Evolutionary conservation across 2,329 filamentous ascomycete genomes (phyloP).

Genomic region (Chrysoporthe deuterocubensis): DNA sequence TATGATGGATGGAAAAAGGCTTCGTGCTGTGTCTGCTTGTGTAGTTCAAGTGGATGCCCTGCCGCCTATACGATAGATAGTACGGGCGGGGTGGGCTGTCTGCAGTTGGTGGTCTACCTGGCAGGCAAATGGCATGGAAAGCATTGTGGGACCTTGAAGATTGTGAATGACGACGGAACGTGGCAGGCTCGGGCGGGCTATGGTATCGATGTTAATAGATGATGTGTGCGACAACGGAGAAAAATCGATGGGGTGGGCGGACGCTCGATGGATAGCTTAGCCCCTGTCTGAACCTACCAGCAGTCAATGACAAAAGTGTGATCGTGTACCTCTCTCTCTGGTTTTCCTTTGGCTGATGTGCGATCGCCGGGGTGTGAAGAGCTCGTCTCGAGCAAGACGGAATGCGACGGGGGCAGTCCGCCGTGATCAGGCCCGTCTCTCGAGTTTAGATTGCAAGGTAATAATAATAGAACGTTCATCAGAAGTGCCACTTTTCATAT

Average conservation of each 20-base stretch:
- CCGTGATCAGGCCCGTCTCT: background rate
- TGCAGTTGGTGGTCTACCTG: background rate
- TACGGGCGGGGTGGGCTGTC: background rate
- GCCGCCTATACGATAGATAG: background rate
- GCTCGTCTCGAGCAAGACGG: no score
- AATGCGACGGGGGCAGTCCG: background rate
- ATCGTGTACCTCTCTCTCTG: background rate
- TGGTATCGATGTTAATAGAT: conserved; percentile 1
- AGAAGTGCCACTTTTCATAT: background rate
- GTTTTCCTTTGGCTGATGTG: background rate
- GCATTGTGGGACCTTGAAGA: background rate
- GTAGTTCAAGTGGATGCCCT: background rate
- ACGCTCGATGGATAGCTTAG: conserved; percentile 1
- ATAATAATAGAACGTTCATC: background rate
- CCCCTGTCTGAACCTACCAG: background rate
- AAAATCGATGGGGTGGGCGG: background rate
- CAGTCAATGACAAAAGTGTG: background rate
- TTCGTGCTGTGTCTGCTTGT: background rate
- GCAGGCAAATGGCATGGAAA: background rate
- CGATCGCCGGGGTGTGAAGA: no score
- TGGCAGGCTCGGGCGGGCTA: background rate
- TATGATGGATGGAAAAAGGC: background rate
- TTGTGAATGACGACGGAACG: background rate
- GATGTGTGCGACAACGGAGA: background rate
- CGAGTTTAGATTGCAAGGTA: background rate